These are phyloP conservation scores for Podospora pseudoanserina DNA, from an alignment of 495 filamentous ascomycete species.

Conservation along the genomic window DNA sequence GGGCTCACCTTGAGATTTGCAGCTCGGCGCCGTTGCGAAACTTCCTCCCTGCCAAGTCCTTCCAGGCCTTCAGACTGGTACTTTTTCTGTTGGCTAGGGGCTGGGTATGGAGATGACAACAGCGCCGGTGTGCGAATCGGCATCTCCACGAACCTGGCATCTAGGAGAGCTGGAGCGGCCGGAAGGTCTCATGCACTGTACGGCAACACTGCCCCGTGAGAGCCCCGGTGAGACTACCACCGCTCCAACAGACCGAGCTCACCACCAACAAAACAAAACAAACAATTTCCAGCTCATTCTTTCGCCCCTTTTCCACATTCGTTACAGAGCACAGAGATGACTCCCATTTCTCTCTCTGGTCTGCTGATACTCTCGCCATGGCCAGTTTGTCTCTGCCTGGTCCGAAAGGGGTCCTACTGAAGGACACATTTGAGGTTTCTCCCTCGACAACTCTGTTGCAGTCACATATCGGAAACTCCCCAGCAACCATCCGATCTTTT, in stretches of 20 bases:
- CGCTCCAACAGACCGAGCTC: neutral
- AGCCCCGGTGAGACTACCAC: neutral
- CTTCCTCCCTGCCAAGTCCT: constrained; percentile 24
- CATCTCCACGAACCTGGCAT: neutral
- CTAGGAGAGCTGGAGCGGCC: too few species aligned
- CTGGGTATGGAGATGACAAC: neutral
- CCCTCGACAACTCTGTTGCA: neutral
- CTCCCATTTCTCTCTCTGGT: neutral
- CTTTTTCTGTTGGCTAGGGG: neutral
- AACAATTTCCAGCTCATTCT: neutral
- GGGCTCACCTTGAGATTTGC: constrained; percentile 19
- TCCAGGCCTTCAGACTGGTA: constrained; percentile 12
- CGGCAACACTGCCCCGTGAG: neutral
- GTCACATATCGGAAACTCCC: neutral
- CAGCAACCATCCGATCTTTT: neutral
- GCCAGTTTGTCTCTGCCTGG: neutral
- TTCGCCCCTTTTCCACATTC: neutral
- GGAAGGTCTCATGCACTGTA: neutral
- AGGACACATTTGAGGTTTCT: neutral
- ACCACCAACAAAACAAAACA: neutral
- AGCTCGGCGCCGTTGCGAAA: constrained; percentile 14
- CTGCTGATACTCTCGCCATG: neutral
- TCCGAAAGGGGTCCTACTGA: neutral
- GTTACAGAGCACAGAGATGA: neutral
- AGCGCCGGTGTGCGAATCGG: neutral